Evolutionary conservation across 768 basidiomycete genomes (phyloP).

Genomic region (Mycena rosella): DNA sequence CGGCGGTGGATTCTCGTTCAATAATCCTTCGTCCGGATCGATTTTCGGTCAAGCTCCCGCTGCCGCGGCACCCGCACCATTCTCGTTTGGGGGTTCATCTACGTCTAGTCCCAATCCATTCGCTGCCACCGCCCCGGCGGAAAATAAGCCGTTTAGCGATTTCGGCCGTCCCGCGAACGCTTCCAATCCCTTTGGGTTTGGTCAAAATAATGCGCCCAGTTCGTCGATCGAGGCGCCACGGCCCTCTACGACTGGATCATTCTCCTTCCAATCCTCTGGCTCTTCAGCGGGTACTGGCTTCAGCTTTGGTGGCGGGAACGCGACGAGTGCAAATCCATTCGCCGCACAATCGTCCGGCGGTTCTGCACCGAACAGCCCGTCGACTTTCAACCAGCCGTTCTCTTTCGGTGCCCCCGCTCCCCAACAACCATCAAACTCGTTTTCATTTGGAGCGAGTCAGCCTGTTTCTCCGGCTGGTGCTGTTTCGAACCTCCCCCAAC

Average conservation of each 20-base stretch:
- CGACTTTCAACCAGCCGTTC: constrained; percentile 67
- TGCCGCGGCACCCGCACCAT: constrained; percentile 49
- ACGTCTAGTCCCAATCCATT: constrained; percentile 58
- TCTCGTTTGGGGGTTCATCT: constrained; percentile 56
- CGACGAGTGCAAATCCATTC: constrained; percentile 55
- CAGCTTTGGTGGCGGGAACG: constrained; percentile 60
- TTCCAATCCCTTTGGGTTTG: constrained; percentile 59
- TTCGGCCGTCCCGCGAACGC: constrained; percentile 61
- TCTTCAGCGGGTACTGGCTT: constrained; percentile 55
- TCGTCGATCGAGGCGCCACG: constrained; percentile 53
- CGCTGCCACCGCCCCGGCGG: constrained; percentile 60
- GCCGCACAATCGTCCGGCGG: constrained; percentile 52
- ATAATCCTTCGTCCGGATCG: constrained; percentile 47
- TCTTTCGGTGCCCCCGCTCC: constrained; percentile 55
- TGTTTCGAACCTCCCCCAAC: constrained; percentile 53
- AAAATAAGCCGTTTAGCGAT: constrained; percentile 57
- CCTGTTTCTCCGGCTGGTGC: constrained; percentile 69
- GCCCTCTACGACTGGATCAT: constrained; percentile 57
- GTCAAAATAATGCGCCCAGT: constrained; percentile 52
- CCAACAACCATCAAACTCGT: constrained; percentile 48
- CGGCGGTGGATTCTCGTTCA: constrained; percentile 61
- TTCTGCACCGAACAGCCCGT: constrained; percentile 71
- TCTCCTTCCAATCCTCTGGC: constrained; percentile 60
- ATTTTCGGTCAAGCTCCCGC: constrained; percentile 50
- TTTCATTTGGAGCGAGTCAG: constrained; percentile 68